Evolutionary conservation across 345 rosid species (phyloP).

Genomic region (Corchorus capsularis): DNA sequence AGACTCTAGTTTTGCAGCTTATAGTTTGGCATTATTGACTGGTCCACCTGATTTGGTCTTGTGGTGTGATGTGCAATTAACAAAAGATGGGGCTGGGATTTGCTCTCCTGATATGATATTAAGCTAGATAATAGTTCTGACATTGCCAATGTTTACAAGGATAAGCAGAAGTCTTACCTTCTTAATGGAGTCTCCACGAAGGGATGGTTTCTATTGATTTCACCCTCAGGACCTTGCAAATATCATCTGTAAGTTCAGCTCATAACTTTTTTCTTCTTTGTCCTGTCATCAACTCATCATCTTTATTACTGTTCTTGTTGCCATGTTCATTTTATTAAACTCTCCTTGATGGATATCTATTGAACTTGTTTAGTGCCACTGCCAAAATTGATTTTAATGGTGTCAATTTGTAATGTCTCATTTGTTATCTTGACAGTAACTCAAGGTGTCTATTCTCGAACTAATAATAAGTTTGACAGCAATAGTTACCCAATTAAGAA

Average conservation of each 20-base stretch:
- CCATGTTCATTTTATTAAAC: background rate
- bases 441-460: constrained; percentile 63
- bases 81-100: constrained; percentile 75
- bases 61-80: constrained; percentile 93
- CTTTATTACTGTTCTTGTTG: background rate
- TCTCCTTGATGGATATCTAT: background rate
- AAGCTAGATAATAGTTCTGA: constrained; percentile 54
- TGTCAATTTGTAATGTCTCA: background rate
- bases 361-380: background rate
- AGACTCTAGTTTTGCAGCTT: constrained; percentile 61
- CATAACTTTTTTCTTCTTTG: background rate
- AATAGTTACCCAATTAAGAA: constrained; percentile 30
- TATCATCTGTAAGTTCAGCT: constrained; percentile 51
- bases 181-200: constrained; percentile 55
- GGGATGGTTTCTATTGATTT: constrained; percentile 86
- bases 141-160: constrained; percentile 2
- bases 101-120: constrained; percentile 66
- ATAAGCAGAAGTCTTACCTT: constrained; percentile 31
- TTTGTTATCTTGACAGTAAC: constrained; percentile 48
- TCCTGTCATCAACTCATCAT: background rate
- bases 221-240: constrained; percentile 40
- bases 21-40: constrained; percentile 32
- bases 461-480: constrained; percentile 42
- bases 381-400: background rate
- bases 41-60: constrained; percentile 42